Base-by-base conservation (phyloP, 208 protist species). In the Lotmaria passim region DNA sequence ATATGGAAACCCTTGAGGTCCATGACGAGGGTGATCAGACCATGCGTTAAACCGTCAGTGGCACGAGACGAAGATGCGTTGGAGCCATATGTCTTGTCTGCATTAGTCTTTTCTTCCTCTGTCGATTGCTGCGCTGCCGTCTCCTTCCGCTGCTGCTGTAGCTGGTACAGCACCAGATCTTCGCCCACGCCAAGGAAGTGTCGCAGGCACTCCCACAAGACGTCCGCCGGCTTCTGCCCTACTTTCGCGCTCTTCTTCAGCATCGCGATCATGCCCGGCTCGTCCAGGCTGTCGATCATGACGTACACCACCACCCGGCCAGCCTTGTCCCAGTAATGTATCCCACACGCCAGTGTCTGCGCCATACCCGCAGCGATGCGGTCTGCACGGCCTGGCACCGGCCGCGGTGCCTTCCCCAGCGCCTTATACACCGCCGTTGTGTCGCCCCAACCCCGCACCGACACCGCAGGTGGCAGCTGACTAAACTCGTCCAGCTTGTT, bases 321-420 rank as follows among this genome's bases (percentile, higher is more conserved):
- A 6, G 62, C 50, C 50, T 84, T 87, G 73, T 93, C 87, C 73
- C 79, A 87, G 66, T 93, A 87, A 60, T 93, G 87, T 26, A 93
- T 63, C 34, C 69, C 76, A 23, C 70, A 77, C 15, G 75, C 46
- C 11, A 81, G 30, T 30, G 62, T 55, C 51, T 69, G 17, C 7
- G 69, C 23, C 8, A 92, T 52, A 8, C 44, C 55, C 3, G 57
- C 58, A 17, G 78, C 52, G 33, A 92, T 81, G 23, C 78, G 83
- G 21, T 73, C 34, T 3, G 81, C 52, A 19, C 74, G 67, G 19
- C 30, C 46, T 7, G 44, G 23, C 14, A 19, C 46, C 14, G 59
- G 31, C 14, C 63, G 50, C 15, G 56, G 56, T n/a, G 33, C 28
- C 24, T 65, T 48, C 4, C 36, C 31, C 26, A 72, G 36, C 15